These are phyloP conservation scores for Volvariella surrecta DNA, from an alignment of 1,284 basidiomycete genomes.

Conservation along the genomic window DNA sequence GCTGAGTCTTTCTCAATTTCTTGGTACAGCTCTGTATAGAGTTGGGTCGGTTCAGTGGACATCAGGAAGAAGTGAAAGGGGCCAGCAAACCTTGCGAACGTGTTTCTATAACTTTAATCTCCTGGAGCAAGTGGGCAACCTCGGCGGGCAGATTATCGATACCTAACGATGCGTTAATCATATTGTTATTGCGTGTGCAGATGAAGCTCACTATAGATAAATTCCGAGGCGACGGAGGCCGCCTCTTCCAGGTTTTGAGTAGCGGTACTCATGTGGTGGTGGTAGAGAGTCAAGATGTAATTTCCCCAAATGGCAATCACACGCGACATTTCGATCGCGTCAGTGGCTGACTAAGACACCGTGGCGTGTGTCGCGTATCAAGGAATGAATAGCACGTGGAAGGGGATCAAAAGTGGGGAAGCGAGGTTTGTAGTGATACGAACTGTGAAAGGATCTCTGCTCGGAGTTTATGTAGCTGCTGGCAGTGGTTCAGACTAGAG, in stretches of 20 bases:
- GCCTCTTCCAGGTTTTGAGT: constrained; percentile 60
- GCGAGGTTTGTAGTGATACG: no score
- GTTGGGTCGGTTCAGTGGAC: background rate
- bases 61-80: background rate
- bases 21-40: constrained; percentile 39
- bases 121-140: constrained; percentile 60
- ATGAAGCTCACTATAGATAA: constrained; percentile 38
- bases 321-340: no score
- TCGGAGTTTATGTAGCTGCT: no score
- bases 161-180: constrained; percentile 29
- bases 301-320: no score
- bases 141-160: constrained; percentile 73
- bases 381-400: no score
- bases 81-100: constrained; percentile 37
- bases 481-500: no score
- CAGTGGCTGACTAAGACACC: no score
- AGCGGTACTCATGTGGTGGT: background rate
- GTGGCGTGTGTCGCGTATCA: no score
- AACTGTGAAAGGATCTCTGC: no score
- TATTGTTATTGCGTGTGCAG: background rate
- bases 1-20: constrained; percentile 51
- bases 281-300: no score
- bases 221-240: constrained; percentile 59
- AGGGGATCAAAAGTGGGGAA: no score
- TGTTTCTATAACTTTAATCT: constrained; percentile 55